phyloP scores from a whole-genome alignment of 176 grass and related monocot species.

The Hsuehochloa calcarea region DNA sequence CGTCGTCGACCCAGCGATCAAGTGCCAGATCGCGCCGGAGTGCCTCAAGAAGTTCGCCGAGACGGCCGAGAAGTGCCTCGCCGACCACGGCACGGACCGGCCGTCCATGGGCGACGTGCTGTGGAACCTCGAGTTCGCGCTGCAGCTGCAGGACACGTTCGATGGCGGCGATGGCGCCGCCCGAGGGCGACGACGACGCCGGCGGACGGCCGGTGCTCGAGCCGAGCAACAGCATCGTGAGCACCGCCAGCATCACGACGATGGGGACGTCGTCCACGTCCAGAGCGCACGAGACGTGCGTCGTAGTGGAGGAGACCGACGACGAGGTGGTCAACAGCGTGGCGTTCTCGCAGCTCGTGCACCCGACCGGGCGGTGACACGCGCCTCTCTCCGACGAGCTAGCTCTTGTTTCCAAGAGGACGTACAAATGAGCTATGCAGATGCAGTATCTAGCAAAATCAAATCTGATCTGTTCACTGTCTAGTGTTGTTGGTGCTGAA shows the following conservation, averaged over 20 bases:
- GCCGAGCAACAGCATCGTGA: constrained; percentile 25
- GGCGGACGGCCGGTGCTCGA: constrained; percentile 10
- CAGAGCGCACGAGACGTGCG: constrained; percentile 29
- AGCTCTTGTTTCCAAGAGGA: background rate
- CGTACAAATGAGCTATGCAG: background rate
- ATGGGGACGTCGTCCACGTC: constrained; percentile 43
- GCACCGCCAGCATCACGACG: constrained; percentile 35
- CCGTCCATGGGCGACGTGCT: constrained; percentile 65
- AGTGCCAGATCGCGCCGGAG: constrained; percentile 50
- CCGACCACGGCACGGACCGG: constrained; percentile 45
- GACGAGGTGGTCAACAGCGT: constrained; percentile 39
- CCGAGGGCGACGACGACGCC: background rate
- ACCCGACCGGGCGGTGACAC: constrained; percentile 58
- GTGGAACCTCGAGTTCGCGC: constrained; percentile 68
- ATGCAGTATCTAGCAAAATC: background rate
- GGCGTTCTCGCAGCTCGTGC: constrained; percentile 58
- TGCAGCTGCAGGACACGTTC: constrained; percentile 54
- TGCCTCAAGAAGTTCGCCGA: constrained; percentile 59
- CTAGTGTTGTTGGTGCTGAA: background rate
- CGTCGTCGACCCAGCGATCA: constrained; percentile 41
- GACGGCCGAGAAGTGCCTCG: constrained; percentile 57
- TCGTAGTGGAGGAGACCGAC: constrained; percentile 41
- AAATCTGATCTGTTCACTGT: background rate
- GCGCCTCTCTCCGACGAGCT: background rate
- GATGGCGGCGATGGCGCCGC: constrained; percentile 25